Evolutionary conservation across 2,329 filamentous ascomycete genomes (phyloP).

Genomic region (Clarireedia monteithiana): DNA sequence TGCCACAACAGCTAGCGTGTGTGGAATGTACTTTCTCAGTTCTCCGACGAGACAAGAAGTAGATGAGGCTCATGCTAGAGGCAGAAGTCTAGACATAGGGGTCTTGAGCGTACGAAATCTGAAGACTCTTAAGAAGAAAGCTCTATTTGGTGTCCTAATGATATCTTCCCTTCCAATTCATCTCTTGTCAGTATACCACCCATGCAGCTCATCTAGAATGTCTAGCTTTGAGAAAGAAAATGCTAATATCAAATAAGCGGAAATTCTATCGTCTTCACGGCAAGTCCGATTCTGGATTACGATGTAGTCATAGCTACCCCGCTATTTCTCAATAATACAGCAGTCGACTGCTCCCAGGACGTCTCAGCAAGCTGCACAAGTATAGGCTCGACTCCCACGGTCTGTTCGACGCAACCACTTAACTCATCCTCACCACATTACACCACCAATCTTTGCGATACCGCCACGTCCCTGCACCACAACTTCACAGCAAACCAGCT

Average conservation of each 20-base stretch:
- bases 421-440: neutral
- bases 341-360: neutral
- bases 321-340: constrained; percentile 6
- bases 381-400: constrained; percentile 4
- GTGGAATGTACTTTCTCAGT: constrained; percentile 38
- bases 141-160: constrained; percentile 12
- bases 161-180: constrained; percentile 20
- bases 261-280: constrained; percentile 20
- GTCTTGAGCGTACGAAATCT: constrained; percentile 35
- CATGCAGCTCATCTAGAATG: neutral
- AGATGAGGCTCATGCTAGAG: constrained; percentile 37
- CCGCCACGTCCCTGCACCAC: neutral
- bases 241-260: constrained; percentile 3
- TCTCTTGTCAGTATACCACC: constrained; percentile 20
- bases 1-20: constrained; percentile 40
- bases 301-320: constrained; percentile 17
- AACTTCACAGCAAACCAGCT: constrained; percentile 7
- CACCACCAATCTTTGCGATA: neutral
- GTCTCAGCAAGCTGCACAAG: constrained; percentile 9
- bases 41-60: constrained; percentile 43
- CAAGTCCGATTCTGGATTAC: constrained; percentile 16
- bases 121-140: constrained; percentile 15
- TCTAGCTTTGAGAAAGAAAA: neutral
- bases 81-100: constrained; percentile 38
- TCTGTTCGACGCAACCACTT: neutral